These are phyloP conservation scores for Abrus pulchellus DNA, from an alignment of 306 rosid species.

Conservation along the genomic window DNA sequence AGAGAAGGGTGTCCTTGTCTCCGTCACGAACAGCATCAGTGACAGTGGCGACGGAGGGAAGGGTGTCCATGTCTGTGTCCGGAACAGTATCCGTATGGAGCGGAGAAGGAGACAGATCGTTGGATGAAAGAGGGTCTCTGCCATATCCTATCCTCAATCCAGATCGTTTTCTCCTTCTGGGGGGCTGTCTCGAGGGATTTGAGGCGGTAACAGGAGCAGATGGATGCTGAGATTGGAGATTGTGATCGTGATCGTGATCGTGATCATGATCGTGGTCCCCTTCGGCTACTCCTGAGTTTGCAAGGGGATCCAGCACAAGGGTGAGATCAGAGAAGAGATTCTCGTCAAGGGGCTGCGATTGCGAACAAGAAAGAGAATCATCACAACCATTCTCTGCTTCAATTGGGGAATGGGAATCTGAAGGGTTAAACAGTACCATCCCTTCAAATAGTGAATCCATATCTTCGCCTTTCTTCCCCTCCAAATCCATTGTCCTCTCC, in stretches of 20 bases:
- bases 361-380: slow-evolving; percentile 44
- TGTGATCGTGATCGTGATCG: background rate
- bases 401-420: slow-evolving; percentile 21
- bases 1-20: too few relatives aligned
- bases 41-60: background rate
- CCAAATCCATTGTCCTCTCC: slow-evolving; percentile 39
- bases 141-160: slow-evolving; percentile 82
- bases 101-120: slow-evolving; percentile 22
- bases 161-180: slow-evolving; percentile 72
- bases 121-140: slow-evolving; percentile 48
- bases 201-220: slow-evolving; percentile 1
- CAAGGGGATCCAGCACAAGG: slow-evolving; percentile 56
- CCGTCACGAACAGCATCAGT: too few relatives aligned
- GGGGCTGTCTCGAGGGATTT: slow-evolving; percentile 51
- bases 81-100: background rate
- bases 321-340: slow-evolving; percentile 87
- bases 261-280: background rate
- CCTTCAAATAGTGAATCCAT: slow-evolving; percentile 87
- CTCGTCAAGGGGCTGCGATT: slow-evolving; percentile 77
- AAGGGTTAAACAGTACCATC: slow-evolving; percentile 71
- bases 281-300: slow-evolving; percentile 38
- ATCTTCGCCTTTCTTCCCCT: slow-evolving; percentile 57
- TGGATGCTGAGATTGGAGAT: slow-evolving; percentile 36
- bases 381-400: slow-evolving; percentile 38
- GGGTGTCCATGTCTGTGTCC: background rate